Percentiles rank a stretch among this genome's conserved stretches.
These are phyloP conservation scores for Dendrothele bispora DNA, from an alignment of 768 basidiomycete species.

Conservation along the genomic window DNA sequence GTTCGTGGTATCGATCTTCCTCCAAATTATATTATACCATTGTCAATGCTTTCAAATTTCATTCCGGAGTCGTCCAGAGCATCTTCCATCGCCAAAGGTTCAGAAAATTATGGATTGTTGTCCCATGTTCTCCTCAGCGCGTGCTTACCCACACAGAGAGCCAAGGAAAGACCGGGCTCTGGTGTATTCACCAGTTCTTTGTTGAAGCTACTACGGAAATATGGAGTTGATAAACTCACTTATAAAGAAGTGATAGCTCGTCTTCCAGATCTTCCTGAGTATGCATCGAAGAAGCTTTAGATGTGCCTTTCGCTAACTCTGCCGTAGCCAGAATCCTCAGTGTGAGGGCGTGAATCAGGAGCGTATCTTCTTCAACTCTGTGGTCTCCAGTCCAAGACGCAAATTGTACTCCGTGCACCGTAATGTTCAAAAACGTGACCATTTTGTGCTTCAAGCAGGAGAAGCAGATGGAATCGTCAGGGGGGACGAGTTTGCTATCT, in stretches of 20 bases:
- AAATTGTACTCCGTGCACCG: slow-evolving; percentile 8
- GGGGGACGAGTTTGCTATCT: slow-evolving; percentile 20
- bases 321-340: slow-evolving; percentile 23
- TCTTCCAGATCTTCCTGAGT: slow-evolving; percentile 14
- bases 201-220: slow-evolving; percentile 10
- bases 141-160: slow-evolving; percentile 10
- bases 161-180: slow-evolving; percentile 17
- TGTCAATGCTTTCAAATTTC: background rate
- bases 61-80: background rate
- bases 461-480: slow-evolving; percentile 21
- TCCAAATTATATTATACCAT: background rate
- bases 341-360: slow-evolving; percentile 22
- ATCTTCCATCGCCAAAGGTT: background rate
- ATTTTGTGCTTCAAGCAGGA: slow-evolving; percentile 22
- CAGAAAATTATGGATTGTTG: slow-evolving; percentile 6
- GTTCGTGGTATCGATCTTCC: slow-evolving; percentile 6
- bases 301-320: background rate
- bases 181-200: slow-evolving; percentile 25
- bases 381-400: slow-evolving; percentile 9
- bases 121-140: slow-evolving; percentile 17
- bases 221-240: slow-evolving; percentile 15
- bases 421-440: background rate
- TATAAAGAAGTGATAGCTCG: slow-evolving; percentile 21
- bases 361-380: slow-evolving; percentile 23
- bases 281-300: background rate